Base-by-base conservation (phyloP, 768 basidiomycete genomes). In the Serendipita sp. region DNA sequence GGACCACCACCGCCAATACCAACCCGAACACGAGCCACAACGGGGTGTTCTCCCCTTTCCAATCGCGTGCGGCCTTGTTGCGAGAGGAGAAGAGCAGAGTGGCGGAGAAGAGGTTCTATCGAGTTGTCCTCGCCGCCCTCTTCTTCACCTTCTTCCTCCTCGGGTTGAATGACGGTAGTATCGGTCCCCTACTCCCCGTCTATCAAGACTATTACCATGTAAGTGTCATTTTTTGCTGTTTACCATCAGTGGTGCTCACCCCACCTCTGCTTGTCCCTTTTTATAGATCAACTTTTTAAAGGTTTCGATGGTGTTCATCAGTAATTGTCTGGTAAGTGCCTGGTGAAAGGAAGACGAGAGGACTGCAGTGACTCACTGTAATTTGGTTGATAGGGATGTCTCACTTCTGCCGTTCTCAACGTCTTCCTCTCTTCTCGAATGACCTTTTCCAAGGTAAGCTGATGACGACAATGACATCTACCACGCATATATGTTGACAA, bases 371-470 rank as follows among this genome's bases (percentile, higher is more conserved):
- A n/a, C n/a, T n/a, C n/a, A n/a, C n/a, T n/a, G n/a, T n/a, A n/a
- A n/a, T n/a, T n/a, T n/a, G n/a, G n/a, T n/a, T n/a, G n/a, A n/a
- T 58, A 58, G 53, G 53, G 53, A 31, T 58, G 53, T 33, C 22
- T 58, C 24, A 58, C 53, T 14, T 26, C 53, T n/a, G 53, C 53
- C 31, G 53, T 58, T n/a, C 53, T 58, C 17, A 58, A 58, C 53
- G 53, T 58, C n/a, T 58, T 58, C 31, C 3, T 58, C 22, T 22
- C 53, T 9, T 31, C 24, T 33, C 53, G 22, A 17, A 28, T 58
- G 17, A 24, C 53, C 30, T 33, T 58, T 31, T 58, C 53, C 20
- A 58, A 31, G 31, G 53, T 58, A 26, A n/a, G 24, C n/a, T n/a
- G n/a, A n/a, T n/a, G n/a, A n/a, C n/a, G n/a, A n/a, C n/a, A n/a